Percentiles rank a stretch among this genome's conserved stretches.
Evolutionary conservation across 2,329 filamentous ascomycete species (phyloP).

Genomic region (Ophiostoma novo-ulmi): DNA sequence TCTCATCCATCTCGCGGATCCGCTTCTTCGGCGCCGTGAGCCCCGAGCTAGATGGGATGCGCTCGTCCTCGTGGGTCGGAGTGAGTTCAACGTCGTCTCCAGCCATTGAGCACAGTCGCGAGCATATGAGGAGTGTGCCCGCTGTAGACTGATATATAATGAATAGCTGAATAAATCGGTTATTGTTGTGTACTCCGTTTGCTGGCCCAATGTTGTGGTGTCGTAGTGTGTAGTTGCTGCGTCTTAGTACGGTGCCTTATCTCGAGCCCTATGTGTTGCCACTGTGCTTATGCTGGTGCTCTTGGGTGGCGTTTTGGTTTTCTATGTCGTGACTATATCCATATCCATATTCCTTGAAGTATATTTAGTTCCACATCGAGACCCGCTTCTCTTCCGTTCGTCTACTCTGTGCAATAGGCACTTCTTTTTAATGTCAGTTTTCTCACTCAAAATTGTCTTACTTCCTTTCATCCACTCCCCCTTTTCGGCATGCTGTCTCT

Average conservation of each 20-base stretch:
- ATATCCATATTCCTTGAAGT: not conserved
- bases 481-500: not conserved
- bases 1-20: constrained; percentile 24
- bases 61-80: constrained; percentile 14
- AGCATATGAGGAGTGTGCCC: not conserved
- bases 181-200: not conserved
- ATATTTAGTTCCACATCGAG: constrained; percentile 10
- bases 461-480: not conserved
- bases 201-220: not conserved
- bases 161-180: not conserved
- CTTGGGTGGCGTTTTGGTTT: constrained; percentile 1
- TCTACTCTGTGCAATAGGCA: not conserved
- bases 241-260: not conserved
- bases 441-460: not conserved
- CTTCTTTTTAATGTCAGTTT: not conserved
- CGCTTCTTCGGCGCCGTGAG: constrained; percentile 26
- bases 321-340: constrained; percentile 10
- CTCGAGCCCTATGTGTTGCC: not conserved
- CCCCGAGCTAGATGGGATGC: constrained; percentile 20
- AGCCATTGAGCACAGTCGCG: constrained; percentile 9
- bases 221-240: not conserved
- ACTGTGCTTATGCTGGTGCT: not conserved
- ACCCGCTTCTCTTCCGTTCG: constrained; percentile 1
- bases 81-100: constrained; percentile 12
- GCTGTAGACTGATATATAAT: not conserved